Percentiles rank a stretch among this genome's conserved stretches.
These are phyloP conservation scores for Gentiana macrophylla DNA, from an alignment of 257 asterid species.

Conservation along the genomic window DNA sequence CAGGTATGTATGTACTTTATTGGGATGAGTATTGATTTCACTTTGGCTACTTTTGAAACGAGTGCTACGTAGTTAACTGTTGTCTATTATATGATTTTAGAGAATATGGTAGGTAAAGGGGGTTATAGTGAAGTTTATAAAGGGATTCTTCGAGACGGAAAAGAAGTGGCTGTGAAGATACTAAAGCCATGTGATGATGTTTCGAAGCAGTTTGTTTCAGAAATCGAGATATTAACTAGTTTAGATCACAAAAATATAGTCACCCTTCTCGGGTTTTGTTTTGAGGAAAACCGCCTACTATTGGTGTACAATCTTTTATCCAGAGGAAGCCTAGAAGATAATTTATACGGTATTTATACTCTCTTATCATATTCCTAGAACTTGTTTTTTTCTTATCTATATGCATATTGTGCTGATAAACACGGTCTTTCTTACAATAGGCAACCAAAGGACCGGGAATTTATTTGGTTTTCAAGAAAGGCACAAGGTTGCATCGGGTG, in stretches of 20 bases:
- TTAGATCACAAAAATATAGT: slow-evolving; percentile 66
- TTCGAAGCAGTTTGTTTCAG: slow-evolving; percentile 63
- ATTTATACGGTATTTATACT: slow-evolving; percentile 54
- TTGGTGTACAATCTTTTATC: slow-evolving; percentile 78
- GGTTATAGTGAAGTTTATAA: slow-evolving; percentile 82
- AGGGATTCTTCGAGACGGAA: slow-evolving; percentile 60
- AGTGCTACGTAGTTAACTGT: neutral
- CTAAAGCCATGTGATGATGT: slow-evolving; percentile 64
- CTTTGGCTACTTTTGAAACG: neutral
- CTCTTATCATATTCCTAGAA: slow-evolving; percentile 10
- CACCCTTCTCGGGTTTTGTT: slow-evolving; percentile 71
- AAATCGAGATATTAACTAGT: slow-evolving; percentile 56
- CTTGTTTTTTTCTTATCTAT: neutral
- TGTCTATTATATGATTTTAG: slow-evolving; percentile 25
- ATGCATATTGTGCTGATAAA: slow-evolving; percentile 7
- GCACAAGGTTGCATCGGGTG: slow-evolving; percentile 78
- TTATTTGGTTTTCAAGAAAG: slow-evolving; percentile 60
- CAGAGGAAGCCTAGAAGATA: slow-evolving; percentile 88
- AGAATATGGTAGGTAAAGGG: slow-evolving; percentile 73
- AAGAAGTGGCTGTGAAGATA: slow-evolving; percentile 66
- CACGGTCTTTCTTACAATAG: slow-evolving; percentile 23
- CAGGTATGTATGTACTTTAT: slow-evolving; percentile 36
- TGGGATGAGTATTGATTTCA: neutral
- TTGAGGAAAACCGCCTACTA: slow-evolving; percentile 48
- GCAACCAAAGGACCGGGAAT: slow-evolving; percentile 26